Percentiles rank a stretch among this genome's conserved stretches.
Evolutionary conservation across 73 alveolate species (phyloP).

Genomic region (Paramecium biaurelia): DNA sequence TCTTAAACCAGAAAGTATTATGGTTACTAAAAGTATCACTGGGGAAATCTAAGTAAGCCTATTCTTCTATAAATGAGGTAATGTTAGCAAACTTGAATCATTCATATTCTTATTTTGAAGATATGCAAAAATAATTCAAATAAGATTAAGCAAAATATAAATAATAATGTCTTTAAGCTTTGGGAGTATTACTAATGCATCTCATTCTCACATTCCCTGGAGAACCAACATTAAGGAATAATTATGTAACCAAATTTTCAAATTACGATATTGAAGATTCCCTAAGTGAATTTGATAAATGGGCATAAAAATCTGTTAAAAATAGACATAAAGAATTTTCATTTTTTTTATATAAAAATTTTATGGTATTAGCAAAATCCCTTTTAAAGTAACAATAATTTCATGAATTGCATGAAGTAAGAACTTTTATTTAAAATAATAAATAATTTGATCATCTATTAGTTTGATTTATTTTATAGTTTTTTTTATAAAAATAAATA

Average conservation of each 20-base stretch:
- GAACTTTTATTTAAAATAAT: not conserved
- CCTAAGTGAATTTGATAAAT: not conserved
- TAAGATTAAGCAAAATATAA: not conserved
- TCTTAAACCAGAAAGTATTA: not conserved
- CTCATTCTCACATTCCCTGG: constrained; percentile 35
- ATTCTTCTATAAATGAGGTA: not conserved
- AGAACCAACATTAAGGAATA: not conserved
- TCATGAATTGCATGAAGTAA: not conserved
- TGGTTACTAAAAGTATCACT: constrained; percentile 7
- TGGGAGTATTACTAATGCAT: not conserved
- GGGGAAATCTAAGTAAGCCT: not conserved
- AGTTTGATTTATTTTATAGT: not conserved
- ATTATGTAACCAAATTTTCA: not conserved
- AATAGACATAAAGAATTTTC: constrained; percentile 39
- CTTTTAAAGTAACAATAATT: not conserved
- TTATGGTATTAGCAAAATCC: not conserved
- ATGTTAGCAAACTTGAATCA: not conserved
- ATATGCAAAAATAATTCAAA: not conserved
- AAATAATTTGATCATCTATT: not conserved
- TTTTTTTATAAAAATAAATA: not conserved
- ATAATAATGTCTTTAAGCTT: not conserved
- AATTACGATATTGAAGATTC: not conserved
- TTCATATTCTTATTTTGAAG: not conserved
- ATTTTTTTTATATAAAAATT: not conserved
- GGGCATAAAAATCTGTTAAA: constrained; percentile 12